phyloP scores from a whole-genome alignment of 208 protist species.

The Angomonas ambiguus region DNA sequence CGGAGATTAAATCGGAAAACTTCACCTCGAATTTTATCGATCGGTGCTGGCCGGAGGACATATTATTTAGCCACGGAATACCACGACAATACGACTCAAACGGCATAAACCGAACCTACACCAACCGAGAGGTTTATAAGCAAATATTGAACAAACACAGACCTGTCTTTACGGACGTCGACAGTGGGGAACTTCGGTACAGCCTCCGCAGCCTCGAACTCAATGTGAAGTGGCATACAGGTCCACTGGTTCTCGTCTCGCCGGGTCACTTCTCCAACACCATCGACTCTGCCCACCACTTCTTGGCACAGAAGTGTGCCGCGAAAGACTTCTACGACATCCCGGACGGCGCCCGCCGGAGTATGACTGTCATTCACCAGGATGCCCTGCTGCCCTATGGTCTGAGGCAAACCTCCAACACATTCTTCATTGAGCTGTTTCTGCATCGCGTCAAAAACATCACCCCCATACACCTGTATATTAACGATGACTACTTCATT shows the following conservation, averaged over 20 bases:
- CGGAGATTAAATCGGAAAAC: too few species aligned
- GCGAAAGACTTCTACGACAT: too few species aligned
- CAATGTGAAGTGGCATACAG: slow-evolving; percentile 89
- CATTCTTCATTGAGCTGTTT: slow-evolving; percentile 48
- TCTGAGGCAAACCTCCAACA: slow-evolving; percentile 51
- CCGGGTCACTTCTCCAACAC: slow-evolving; percentile 92
- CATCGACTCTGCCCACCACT: slow-evolving; percentile 69
- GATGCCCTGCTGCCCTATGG: slow-evolving; percentile 55
- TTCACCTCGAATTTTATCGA: too few species aligned
- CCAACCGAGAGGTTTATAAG: too few species aligned
- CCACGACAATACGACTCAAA: too few species aligned
- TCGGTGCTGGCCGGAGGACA: too few species aligned
- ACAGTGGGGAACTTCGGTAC: slow-evolving; percentile 93
- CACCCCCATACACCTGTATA: slow-evolving; percentile 52
- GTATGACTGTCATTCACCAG: slow-evolving; percentile 63
- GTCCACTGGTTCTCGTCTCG: slow-evolving; percentile 92
- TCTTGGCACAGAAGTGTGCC: slow-evolving; percentile 33
- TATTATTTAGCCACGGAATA: too few species aligned
- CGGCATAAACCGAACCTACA: too few species aligned
- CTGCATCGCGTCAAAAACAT: slow-evolving; percentile 48
- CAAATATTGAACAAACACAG: too few species aligned
- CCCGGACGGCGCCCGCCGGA: slow-evolving; percentile 20
- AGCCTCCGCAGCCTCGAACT: slow-evolving; percentile 92
- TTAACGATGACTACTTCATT: slow-evolving; percentile 78
- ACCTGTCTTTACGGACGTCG: too few species aligned